A percentile compares a stretch with the other conserved stretches of the same genome.
phyloP scores from a whole-genome alignment of 2,329 filamentous ascomycete species.

The Penicillium sp. region DNA sequence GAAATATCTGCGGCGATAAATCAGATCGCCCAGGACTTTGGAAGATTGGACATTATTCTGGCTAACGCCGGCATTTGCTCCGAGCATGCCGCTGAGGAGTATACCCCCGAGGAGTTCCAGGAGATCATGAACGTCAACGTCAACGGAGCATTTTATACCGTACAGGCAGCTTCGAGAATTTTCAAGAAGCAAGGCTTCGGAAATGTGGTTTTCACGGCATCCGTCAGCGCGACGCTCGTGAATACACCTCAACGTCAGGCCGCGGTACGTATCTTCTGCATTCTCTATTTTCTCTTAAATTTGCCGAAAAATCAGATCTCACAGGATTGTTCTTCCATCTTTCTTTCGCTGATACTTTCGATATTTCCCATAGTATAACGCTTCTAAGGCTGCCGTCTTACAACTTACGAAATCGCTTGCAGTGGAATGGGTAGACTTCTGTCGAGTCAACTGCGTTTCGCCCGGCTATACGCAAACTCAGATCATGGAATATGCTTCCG shows the following conservation, averaged over 20 bases:
- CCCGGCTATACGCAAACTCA: slow-evolving; percentile 39
- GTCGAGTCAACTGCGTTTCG: slow-evolving; percentile 51
- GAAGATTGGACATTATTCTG: slow-evolving; percentile 70
- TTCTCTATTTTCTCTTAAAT: too few relatives aligned
- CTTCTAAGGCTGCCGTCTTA: slow-evolving; percentile 56
- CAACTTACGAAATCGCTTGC: slow-evolving; percentile 57
- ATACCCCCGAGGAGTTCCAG: slow-evolving; percentile 18
- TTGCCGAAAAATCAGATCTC: too few relatives aligned
- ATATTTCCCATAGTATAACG: slow-evolving; percentile 52
- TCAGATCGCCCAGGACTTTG: slow-evolving; percentile 54
- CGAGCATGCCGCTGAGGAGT: slow-evolving; percentile 32
- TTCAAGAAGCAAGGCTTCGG: slow-evolving; percentile 62
- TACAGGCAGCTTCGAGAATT: slow-evolving; percentile 64
- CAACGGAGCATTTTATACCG: slow-evolving; percentile 73
- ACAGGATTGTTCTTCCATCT: too few relatives aligned
- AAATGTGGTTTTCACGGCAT: slow-evolving; percentile 55
- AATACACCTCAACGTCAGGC: slow-evolving; percentile 65
- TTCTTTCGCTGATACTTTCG: too few relatives aligned
- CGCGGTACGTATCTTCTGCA: neutral
- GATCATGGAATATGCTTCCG: slow-evolving; percentile 62
- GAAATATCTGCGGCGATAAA: neutral
- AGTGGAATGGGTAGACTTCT: slow-evolving; percentile 72
- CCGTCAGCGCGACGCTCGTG: slow-evolving; percentile 70
- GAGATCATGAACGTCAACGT: slow-evolving; percentile 37
- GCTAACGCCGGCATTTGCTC: slow-evolving; percentile 73